Base-by-base conservation (phyloP, 352 stramenopile species). In the Albugo laibachii region DNA sequence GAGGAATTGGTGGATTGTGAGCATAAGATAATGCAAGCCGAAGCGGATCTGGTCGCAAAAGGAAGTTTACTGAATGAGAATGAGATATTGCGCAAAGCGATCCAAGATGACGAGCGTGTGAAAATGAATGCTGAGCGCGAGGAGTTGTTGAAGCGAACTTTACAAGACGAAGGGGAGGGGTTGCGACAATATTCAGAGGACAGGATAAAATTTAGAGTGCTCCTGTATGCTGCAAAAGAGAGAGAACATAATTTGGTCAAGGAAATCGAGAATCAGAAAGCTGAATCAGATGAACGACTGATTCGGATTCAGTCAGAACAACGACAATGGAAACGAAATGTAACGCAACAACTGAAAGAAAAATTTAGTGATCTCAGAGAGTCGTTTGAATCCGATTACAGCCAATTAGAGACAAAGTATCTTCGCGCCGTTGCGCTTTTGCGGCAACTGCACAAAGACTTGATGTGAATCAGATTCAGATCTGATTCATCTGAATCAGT, bases 231-330 rank as follows among this genome's bases (percentile, higher is more conserved):
- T 5, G 80, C 71, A 0, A 61, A 62, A 10, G 69, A 84, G 50
- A 87, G 86, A 45, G 72, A 86, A 47, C 82, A 91, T 44, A 71
- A 85, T 41, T 58, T 87, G 6, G 58, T 67, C 1, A 69, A 83
- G 15, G 74, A 86, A 55, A 72, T 86, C 1, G 71, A 84, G 41
- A 47, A 39, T 14, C 62, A 53, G 42, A 65, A 68, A 2, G 38
- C 83, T 2, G 42, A 61, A 11, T 66, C 79, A 18, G 66, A 80
- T 48, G 57, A 83, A 52, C 66, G 79, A 43, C 58, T 83, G 43
- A 62, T 73, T 36, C 48, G 59, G 14, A 55, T 73, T 43, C 66
- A 83, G 31, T 27, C 72, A n/a, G 60, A 80, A 45, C 69, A 80
- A 38, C 53, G 49, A 16, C 62, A 77, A 50, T 80, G 67, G 69